A percentile compares a stretch with the other conserved stretches of the same genome.
Evolutionary conservation across 805 yeast species (phyloP).

Genomic region (Cyberlindnera bimundalis): DNA sequence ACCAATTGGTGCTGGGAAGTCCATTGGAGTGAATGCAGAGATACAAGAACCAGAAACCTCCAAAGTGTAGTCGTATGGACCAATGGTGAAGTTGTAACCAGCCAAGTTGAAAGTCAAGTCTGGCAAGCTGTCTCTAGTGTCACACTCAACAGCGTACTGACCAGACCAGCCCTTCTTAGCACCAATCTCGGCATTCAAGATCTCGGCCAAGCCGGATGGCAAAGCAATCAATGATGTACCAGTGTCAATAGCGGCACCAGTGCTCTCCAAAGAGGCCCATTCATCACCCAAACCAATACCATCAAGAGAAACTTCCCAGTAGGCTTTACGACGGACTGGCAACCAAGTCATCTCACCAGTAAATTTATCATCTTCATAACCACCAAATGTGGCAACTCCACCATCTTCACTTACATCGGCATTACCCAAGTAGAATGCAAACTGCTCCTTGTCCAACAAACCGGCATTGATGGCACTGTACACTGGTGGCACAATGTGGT

Average conservation of each 20-base stretch:
- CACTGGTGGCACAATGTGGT: slow-evolving; percentile 88
- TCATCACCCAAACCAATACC: slow-evolving; percentile 91
- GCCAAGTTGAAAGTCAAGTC: slow-evolving; percentile 87
- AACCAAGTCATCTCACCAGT: slow-evolving; percentile 88
- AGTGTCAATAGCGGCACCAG: slow-evolving; percentile 98
- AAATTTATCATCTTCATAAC: slow-evolving; percentile 73
- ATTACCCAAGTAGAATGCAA: slow-evolving; percentile 90
- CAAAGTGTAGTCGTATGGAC: slow-evolving; percentile 88
- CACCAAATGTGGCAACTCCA: slow-evolving; percentile 95
- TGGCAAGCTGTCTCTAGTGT: slow-evolving; percentile 75
- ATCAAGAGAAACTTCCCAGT: slow-evolving; percentile 97
- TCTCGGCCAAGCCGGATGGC: slow-evolving; percentile 94
- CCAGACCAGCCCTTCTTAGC: slow-evolving; percentile 98
- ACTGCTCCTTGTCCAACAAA: slow-evolving; percentile 76
- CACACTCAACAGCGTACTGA: slow-evolving; percentile 93
- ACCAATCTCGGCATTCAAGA: slow-evolving; percentile 92
- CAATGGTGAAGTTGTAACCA: slow-evolving; percentile 88
- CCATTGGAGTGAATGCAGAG: slow-evolving; percentile 96
- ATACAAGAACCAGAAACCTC: slow-evolving; percentile 95
- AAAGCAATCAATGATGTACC: slow-evolving; percentile 95
- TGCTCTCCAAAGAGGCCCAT: slow-evolving; percentile 71
- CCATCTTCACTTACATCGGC: slow-evolving; percentile 65
- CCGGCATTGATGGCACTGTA: slow-evolving; percentile 84
- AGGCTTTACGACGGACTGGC: slow-evolving; percentile 98
- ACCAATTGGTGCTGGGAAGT: slow-evolving; percentile 95